phyloP scores from a whole-genome alignment of 1,139 yeast genomes.

The Geotrichum fermentans region DNA sequence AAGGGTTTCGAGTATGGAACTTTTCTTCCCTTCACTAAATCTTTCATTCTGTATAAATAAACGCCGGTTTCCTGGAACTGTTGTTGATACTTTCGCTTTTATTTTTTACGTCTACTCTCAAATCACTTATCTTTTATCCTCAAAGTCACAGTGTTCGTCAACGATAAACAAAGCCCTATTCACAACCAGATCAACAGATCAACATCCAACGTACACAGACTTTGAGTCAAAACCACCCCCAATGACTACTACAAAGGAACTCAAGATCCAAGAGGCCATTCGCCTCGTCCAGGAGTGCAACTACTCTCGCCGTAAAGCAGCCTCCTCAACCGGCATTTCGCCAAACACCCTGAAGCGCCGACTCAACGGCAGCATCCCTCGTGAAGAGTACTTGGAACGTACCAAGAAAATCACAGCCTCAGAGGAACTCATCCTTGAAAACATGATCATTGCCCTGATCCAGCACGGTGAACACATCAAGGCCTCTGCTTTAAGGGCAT shows the following conservation, averaged over 20 bases:
- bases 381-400: conserved; percentile 21
- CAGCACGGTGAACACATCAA: conserved; percentile 22
- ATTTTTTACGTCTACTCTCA: too few relatives aligned
- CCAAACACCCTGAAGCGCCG: conserved; percentile 22
- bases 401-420: conserved; percentile 21
- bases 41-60: too few relatives aligned
- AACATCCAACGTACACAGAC: too few relatives aligned
- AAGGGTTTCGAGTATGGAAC: too few relatives aligned
- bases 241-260: conserved; percentile 13
- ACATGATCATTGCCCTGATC: conserved; percentile 19
- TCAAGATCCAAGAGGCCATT: conserved; percentile 21
- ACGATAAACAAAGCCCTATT: too few relatives aligned
- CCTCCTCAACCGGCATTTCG: conserved; percentile 20
- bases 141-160: too few relatives aligned
- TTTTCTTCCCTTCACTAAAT: too few relatives aligned
- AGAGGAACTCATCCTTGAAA: conserved; percentile 20
- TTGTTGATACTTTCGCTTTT: too few relatives aligned
- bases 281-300: conserved; percentile 20
- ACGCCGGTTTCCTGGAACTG: too few relatives aligned
- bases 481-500: conserved; percentile 17
- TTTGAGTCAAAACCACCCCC: too few relatives aligned
- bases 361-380: conserved; percentile 21
- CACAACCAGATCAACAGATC: too few relatives aligned
- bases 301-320: conserved; percentile 21
- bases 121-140: too few relatives aligned